Evolutionary conservation across 495 filamentous ascomycete species (phyloP).

Genomic region (Penicillium salamii): DNA sequence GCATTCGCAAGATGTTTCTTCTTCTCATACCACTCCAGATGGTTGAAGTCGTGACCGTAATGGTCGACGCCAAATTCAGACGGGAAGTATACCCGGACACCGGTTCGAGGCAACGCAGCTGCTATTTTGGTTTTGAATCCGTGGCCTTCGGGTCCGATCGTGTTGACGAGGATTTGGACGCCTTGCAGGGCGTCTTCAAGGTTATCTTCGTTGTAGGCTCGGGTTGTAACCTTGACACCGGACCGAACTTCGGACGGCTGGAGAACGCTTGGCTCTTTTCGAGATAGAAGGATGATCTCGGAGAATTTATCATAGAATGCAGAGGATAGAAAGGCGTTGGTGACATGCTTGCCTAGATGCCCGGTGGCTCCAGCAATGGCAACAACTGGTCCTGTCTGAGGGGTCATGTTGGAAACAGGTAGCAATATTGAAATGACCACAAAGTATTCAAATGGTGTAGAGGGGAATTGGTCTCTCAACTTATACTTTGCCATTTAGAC

Average conservation of each 20-base stretch:
- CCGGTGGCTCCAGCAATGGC: constrained; percentile 29
- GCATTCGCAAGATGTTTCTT: constrained; percentile 20
- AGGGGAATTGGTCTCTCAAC: too few relatives aligned
- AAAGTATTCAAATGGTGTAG: too few relatives aligned
- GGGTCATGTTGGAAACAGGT: neutral
- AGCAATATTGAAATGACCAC: too few relatives aligned
- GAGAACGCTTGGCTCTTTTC: constrained; percentile 10
- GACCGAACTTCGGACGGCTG: neutral
- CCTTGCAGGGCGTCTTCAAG: constrained; percentile 16
- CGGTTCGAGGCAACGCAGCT: constrained; percentile 13
- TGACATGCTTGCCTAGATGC: constrained; percentile 23
- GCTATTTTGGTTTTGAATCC: constrained; percentile 21
- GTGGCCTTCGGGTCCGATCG: constrained; percentile 22
- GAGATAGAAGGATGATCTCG: constrained; percentile 22
- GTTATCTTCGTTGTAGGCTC: constrained; percentile 19
- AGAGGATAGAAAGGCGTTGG: constrained; percentile 19
- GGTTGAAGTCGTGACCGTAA: constrained; percentile 25
- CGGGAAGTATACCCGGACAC: constrained; percentile 23
- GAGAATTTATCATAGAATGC: constrained; percentile 18
- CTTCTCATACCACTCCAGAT: constrained; percentile 26
- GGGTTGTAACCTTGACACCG: constrained; percentile 7
- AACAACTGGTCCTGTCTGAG: constrained; percentile 11
- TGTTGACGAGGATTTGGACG: constrained; percentile 23
- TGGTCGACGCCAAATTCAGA: constrained; percentile 32
- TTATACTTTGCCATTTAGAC: neutral